Evolutionary conservation across 768 basidiomycete species (phyloP).

Genomic region (Mrakia blollopis): DNA sequence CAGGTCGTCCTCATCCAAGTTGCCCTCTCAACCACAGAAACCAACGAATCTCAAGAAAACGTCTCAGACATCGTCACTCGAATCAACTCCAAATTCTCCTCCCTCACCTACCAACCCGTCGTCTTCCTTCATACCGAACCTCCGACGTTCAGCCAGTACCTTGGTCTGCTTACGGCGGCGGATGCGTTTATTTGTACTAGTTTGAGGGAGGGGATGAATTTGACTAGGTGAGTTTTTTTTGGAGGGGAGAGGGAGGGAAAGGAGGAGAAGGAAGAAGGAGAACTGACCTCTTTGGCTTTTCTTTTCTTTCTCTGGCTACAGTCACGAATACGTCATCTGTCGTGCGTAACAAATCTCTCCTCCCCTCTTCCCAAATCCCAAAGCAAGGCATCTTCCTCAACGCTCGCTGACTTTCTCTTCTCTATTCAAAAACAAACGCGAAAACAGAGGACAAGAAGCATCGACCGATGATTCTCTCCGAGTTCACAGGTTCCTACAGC

Average conservation of each 20-base stretch:
- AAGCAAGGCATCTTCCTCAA: too few relatives aligned
- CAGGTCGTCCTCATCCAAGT: constrained; percentile 80
- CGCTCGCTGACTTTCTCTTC: background rate
- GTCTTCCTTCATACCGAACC: constrained; percentile 81
- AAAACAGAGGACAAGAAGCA: constrained; percentile 28
- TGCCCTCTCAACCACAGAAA: constrained; percentile 73
- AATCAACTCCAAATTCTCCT: constrained; percentile 77
- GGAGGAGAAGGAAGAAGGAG: background rate
- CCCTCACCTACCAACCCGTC: constrained; percentile 78
- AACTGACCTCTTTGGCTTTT: background rate
- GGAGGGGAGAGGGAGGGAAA: background rate
- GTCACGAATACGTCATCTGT: constrained; percentile 14
- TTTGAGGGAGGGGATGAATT: constrained; percentile 77
- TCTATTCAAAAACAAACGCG: too few relatives aligned
- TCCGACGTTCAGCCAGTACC: constrained; percentile 76
- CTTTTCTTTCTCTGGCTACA: background rate
- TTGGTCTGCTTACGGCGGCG: constrained; percentile 72
- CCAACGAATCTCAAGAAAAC: constrained; percentile 66
- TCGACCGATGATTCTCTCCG: constrained; percentile 30
- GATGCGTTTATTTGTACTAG: constrained; percentile 82
- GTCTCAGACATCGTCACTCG: constrained; percentile 71
- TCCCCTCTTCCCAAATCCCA: background rate
- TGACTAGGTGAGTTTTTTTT: constrained; percentile 44
- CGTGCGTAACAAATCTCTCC: background rate
- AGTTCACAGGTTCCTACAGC: constrained; percentile 82